Evolutionary conservation across 257 asterid genomes (phyloP).

Genomic region (Rubia yunnanensis): DNA sequence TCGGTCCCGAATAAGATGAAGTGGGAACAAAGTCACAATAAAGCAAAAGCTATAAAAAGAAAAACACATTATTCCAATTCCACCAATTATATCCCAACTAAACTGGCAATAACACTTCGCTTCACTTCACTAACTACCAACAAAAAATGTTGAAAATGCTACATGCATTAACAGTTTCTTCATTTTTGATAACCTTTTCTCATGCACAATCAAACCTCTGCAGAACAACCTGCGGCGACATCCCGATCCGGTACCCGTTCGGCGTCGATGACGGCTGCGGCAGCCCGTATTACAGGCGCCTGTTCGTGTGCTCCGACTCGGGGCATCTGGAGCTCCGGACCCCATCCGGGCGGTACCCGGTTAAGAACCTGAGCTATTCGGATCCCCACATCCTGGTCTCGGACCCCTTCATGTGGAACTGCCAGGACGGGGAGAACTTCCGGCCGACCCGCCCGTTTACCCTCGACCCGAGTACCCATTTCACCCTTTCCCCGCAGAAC

Average conservation of each 20-base stretch:
- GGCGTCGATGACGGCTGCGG: slow-evolving; percentile 95
- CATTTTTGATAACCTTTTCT: slow-evolving; percentile 8
- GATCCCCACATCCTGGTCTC: slow-evolving; percentile 70
- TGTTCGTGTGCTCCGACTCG: slow-evolving; percentile 51
- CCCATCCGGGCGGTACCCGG: slow-evolving; percentile 69
- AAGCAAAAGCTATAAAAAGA: slow-evolving; percentile 29
- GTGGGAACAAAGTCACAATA: slow-evolving; percentile 30
- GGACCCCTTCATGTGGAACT: slow-evolving; percentile 79
- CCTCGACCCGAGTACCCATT: slow-evolving; percentile 72
- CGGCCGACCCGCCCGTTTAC: slow-evolving; percentile 76
- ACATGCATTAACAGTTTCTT: slow-evolving; percentile 1
- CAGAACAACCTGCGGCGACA: slow-evolving; percentile 57
- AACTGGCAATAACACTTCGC: background rate
- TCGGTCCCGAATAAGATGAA: slow-evolving; percentile 3
- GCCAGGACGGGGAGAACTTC: slow-evolving; percentile 47
- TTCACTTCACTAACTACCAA: background rate
- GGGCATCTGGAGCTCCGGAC: slow-evolving; percentile 56
- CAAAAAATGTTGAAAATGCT: background rate
- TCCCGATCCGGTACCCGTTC: slow-evolving; percentile 73
- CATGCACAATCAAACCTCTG: slow-evolving; percentile 47
- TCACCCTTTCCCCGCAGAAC: slow-evolving; percentile 55
- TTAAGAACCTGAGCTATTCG: slow-evolving; percentile 51
- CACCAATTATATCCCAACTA: background rate
- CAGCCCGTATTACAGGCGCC: slow-evolving; percentile 59
- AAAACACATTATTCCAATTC: slow-evolving; percentile 27